phyloP scores from a whole-genome alignment of 2,329 filamentous ascomycete species.

The Balansia obtecta region DNA sequence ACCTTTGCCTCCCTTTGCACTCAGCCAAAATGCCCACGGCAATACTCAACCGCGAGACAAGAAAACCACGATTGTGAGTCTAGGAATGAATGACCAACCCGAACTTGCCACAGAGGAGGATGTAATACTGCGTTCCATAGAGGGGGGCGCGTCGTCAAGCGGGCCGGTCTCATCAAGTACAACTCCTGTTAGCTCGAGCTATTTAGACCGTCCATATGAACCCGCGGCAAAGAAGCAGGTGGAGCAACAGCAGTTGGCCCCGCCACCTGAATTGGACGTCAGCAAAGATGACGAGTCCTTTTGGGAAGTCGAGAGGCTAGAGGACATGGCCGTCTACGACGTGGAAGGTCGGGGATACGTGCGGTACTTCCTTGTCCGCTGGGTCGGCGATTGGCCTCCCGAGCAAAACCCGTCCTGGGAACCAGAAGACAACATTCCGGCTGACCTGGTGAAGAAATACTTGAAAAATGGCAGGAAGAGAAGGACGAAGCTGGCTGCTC shows the following conservation, averaged over 20 bases:
- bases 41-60: not conserved
- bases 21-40: not conserved
- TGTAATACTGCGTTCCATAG: conserved; percentile 1
- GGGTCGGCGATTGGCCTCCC: conserved; percentile 43
- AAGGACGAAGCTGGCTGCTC: conserved; percentile 4
- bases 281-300: conserved; percentile 12
- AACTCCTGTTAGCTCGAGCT: not conserved
- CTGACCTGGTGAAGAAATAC: conserved; percentile 28
- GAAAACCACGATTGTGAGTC: not conserved
- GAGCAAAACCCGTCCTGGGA: conserved; percentile 48
- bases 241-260: not conserved
- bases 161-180: not conserved
- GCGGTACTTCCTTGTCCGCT: conserved; percentile 39
- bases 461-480: conserved; percentile 18
- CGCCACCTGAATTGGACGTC: not conserved
- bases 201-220: not conserved
- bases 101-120: not conserved
- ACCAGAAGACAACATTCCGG: conserved; percentile 37
- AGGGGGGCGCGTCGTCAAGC: not conserved
- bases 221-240: conserved; percentile 1
- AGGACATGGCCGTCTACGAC: conserved; percentile 26
- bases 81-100: not conserved
- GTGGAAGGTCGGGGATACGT: conserved; percentile 22
- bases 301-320: conserved; percentile 33
- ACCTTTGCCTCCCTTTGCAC: conserved; percentile 2